Conservation (phyloP, 192 early-diverging fungal species). For the Spizellomyces punctatus region DNA sequence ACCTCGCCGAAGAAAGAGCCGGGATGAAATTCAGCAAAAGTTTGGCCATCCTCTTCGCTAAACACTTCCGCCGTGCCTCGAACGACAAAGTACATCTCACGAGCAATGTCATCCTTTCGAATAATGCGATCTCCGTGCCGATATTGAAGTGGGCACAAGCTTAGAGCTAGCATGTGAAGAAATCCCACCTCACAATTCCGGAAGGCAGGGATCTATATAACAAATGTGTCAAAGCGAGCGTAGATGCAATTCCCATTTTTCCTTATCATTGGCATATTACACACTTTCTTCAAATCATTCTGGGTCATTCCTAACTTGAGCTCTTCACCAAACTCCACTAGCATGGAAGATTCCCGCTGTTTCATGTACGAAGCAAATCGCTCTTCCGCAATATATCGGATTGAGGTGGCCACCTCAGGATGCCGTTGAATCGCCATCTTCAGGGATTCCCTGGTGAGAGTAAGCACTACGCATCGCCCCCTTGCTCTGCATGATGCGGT, state of each 20-base stretch:
- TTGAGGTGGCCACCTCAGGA: conserved; percentile 47
- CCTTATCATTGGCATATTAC: neutral
- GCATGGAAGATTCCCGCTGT: conserved; percentile 42
- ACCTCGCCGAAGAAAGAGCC: conserved; percentile 61
- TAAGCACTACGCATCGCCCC: conserved; percentile 52
- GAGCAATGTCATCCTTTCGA: conserved; percentile 50
- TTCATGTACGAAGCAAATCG: conserved; percentile 54
- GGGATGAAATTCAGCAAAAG: conserved; percentile 53
- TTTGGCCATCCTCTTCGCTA: conserved; percentile 42
- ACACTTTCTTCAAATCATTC: conserved; percentile 54
- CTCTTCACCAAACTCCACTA: conserved; percentile 60
- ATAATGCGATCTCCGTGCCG: conserved; percentile 43
- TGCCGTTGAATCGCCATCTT: conserved; percentile 39
- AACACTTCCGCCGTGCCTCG: conserved; percentile 52
- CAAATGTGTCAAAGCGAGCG: neutral
- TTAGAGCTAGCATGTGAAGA: conserved; percentile 53
- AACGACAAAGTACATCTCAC: conserved; percentile 59
- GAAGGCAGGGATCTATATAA: conserved; percentile 51
- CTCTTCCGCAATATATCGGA: conserved; percentile 53
- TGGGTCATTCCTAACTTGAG: conserved; percentile 53
- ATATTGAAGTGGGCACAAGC: conserved; percentile 51
- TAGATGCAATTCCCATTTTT: neutral
- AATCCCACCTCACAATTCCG: conserved; percentile 55
- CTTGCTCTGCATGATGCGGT: conserved; percentile 56
- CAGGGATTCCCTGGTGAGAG: conserved; percentile 54